phyloP scores from a whole-genome alignment of 1,284 basidiomycete genomes.

The Polyporus tsugae region DNA sequence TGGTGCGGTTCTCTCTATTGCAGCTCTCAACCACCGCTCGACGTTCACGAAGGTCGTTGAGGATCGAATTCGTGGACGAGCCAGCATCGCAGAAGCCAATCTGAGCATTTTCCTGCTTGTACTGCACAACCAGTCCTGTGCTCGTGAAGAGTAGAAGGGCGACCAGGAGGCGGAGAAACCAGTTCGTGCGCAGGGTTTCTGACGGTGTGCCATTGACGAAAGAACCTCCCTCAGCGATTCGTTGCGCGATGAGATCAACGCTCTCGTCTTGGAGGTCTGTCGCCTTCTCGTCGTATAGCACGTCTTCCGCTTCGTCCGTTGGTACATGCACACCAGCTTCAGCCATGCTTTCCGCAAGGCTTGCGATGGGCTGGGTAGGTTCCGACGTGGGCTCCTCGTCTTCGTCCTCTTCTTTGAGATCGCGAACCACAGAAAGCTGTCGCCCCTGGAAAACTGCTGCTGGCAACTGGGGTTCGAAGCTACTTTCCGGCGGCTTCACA shows the following conservation, averaged over 20 bases:
- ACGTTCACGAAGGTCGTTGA: conserved; percentile 56
- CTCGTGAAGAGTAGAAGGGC: conserved; percentile 47
- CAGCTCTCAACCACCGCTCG: conserved; percentile 65
- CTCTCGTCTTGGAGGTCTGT: conserved; percentile 38
- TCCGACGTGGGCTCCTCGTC: conserved; percentile 11
- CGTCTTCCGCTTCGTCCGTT: conserved; percentile 23
- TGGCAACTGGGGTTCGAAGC: conserved; percentile 67
- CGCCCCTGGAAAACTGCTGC: conserved; percentile 36
- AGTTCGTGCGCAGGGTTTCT: conserved; percentile 13
- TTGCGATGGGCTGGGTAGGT: neutral
- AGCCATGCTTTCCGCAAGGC: conserved; percentile 20
- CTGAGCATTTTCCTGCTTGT: conserved; percentile 71
- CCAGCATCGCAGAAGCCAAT: conserved; percentile 88
- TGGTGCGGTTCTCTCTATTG: conserved; percentile 61
- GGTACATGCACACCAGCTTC: conserved; percentile 12
- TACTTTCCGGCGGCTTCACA: conserved; percentile 42
- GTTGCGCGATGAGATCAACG: conserved; percentile 46
- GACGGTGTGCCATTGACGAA: conserved; percentile 26
- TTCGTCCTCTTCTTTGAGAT: conserved; percentile 33
- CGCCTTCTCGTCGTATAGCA: conserved; percentile 34
- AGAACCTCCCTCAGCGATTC: conserved; percentile 45
- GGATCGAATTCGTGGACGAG: conserved; percentile 65
- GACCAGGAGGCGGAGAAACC: conserved; percentile 49
- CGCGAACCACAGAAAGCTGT: conserved; percentile 30
- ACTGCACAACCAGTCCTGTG: conserved; percentile 55